These are phyloP conservation scores for Microstegium vimineum DNA, from an alignment of 176 grass and related monocot species.

Conservation along the genomic window DNA sequence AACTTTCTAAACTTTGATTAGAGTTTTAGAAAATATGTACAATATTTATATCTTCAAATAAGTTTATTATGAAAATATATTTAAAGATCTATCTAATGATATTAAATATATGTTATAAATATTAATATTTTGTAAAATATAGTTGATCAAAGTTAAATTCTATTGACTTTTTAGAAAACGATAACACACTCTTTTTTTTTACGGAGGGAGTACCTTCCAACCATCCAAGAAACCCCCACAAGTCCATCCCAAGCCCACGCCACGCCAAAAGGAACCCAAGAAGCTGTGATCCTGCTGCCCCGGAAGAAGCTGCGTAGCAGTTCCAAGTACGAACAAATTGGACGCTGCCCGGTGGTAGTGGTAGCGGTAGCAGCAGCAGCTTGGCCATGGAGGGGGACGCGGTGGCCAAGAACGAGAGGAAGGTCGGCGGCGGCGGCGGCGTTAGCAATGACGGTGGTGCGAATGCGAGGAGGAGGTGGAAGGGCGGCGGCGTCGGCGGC, in stretches of 20 bases:
- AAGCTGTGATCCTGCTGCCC: conserved; percentile 21
- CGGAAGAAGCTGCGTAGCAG: conserved; percentile 19
- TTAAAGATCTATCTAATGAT: too few species aligned
- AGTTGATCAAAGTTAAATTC: too few species aligned
- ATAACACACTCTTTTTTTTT: too few species aligned
- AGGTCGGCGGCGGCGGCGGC: background rate
- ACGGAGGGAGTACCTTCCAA: conserved; percentile 47
- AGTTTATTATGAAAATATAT: too few species aligned
- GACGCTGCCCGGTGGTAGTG: background rate
- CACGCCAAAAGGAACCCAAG: conserved; percentile 11
- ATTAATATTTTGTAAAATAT: too few species aligned
- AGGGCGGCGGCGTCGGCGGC: background rate
- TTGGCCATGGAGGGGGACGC: conserved; percentile 28
- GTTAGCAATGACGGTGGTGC: conserved; percentile 5
- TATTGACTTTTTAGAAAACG: too few species aligned
- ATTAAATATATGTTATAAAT: too few species aligned
- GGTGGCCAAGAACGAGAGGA: conserved; percentile 40
- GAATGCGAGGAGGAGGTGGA: conserved; percentile 28
- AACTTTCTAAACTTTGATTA: too few species aligned
- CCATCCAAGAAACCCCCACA: conserved; percentile 35
- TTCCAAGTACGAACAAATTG: conserved; percentile 1
- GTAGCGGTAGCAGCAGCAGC: background rate
- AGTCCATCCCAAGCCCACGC: background rate
- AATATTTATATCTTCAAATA: too few species aligned
- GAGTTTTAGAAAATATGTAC: too few species aligned